Evolutionary conservation across 2,329 filamentous ascomycete species (phyloP), one percentile per base, ranked within the genome.

Genomic region (Colletotrichum gigasporum): DNA sequence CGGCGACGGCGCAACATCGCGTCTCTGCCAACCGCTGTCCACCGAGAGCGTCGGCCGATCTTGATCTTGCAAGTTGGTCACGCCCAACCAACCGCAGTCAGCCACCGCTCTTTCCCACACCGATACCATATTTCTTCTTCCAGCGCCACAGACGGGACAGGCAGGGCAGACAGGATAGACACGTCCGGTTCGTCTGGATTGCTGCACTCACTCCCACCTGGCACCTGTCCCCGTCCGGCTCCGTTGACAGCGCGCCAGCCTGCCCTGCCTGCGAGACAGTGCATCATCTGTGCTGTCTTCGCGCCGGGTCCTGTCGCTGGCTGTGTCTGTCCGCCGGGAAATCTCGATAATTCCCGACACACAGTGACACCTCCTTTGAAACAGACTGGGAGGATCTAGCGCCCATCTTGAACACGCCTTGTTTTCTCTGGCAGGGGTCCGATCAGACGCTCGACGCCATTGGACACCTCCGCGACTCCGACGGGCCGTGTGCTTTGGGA

Each of bases 281-380:
- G 30, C 48, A 55, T 50, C 62, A 65, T 65, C 62, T 54, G 62
- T 65, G 62, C 62, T 48, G 48, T 22, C 50, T 35, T 52, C 56
- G 56, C 56, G 50, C 56, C 41, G 41, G 42, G 8, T 41, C 62
- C n/a, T n/a, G n/a, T n/a, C n/a, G n/a, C n/a, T n/a, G n/a, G n/a
- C n/a, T n/a, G n/a, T 53, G 47, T 41, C 61, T 51, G 35, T 20
- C 48, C 56, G 55, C 56, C 35, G 42, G n/a, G 56, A 60, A 64
- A 62, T 54, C 34, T 50, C 34, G 34, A 60, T 28, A 39, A 52
- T 20, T 32, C 37, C 62, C 62, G 57, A 62, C 62, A 55, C 62
- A 65, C 50, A 65, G 57, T 62, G 62, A 55, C 48, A 45, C 57
- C 48, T 61, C 48, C 37, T 65, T 37, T 62, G 62, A 65, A 65